These are phyloP conservation scores for Sporothrix mexicana DNA, from an alignment of 2,329 filamentous ascomycete genomes.

Conservation along the genomic window DNA sequence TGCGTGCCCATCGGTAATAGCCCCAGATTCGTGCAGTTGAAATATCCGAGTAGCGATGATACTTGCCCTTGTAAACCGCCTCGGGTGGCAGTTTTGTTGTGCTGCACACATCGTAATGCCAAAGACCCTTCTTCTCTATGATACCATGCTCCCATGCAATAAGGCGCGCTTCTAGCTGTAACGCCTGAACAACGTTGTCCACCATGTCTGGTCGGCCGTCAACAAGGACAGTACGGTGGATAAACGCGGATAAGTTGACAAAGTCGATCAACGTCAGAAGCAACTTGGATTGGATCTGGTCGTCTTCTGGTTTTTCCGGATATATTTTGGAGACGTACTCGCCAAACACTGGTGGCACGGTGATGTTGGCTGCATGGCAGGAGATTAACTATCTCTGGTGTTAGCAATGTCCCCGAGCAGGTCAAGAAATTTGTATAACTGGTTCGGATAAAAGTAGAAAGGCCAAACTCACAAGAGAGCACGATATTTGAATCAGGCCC, in stretches of 20 bases:
- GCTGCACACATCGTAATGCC: conserved; percentile 46
- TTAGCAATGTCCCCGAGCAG: not conserved
- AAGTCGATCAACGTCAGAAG: conserved; percentile 50
- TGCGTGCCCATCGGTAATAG: conserved; percentile 64
- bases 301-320: conserved; percentile 46
- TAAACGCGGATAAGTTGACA: conserved; percentile 48
- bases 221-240: conserved; percentile 45
- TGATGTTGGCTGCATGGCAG: conserved; percentile 48
- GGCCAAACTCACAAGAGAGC: conserved; percentile 55
- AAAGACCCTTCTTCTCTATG: conserved; percentile 45
- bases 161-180: conserved; percentile 50
- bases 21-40: conserved; percentile 63
- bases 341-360: conserved; percentile 51
- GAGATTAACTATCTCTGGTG: conserved; percentile 49
- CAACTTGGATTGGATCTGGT: conserved; percentile 49
- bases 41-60: conserved; percentile 61
- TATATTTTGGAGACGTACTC: conserved; percentile 50
- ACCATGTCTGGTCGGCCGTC: conserved; percentile 49
- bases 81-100: conserved; percentile 46
- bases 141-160: conserved; percentile 47
- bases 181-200: conserved; percentile 48
- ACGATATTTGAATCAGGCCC: conserved; percentile 61
- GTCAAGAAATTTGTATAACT: not conserved
- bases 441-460: not conserved
- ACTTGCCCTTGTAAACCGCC: conserved; percentile 58